phyloP scores from a whole-genome alignment of 2,329 filamentous ascomycete genomes.

The Immersiporthe knoxdaviesiana region DNA sequence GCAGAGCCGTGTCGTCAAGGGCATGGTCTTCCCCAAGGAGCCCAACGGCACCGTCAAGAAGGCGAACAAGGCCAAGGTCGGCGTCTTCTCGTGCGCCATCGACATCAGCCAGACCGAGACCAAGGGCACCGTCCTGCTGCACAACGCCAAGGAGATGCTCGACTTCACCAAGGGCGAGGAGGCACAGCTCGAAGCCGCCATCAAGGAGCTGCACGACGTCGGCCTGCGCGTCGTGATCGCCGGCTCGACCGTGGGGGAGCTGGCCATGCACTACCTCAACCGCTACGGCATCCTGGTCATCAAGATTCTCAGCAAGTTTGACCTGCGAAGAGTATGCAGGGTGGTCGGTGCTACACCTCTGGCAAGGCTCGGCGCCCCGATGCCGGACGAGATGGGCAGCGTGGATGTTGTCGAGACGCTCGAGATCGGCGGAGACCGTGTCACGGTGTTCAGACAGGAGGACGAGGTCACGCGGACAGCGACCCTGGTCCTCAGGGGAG shows the following conservation, averaged over 20 bases:
- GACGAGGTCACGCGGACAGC: conserved; percentile 89
- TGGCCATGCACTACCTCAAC: conserved; percentile 97
- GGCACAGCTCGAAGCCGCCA: conserved; percentile 80
- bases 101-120: conserved; percentile 97
- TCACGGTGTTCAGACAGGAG: conserved; percentile 98
- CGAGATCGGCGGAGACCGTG: conserved; percentile 96
- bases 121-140: conserved; percentile 94
- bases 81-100: conserved; percentile 93
- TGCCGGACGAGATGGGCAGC: conserved; percentile 99
- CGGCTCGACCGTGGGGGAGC: conserved; percentile 90
- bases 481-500: conserved; percentile 90
- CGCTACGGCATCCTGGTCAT: conserved; percentile 94
- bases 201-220: conserved; percentile 96
- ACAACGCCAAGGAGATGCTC: conserved; percentile 98
- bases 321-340: conserved; percentile 90
- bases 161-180: conserved; percentile 98
- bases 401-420: conserved; percentile 95
- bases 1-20: conserved; percentile 92
- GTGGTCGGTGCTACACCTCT: conserved; percentile 97
- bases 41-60: conserved; percentile 94
- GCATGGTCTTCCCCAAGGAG: conserved; percentile 97
- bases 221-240: conserved; percentile 90
- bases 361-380: conserved; percentile 90
- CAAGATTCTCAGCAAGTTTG: conserved; percentile 97
- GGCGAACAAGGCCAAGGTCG: conserved; percentile 90